Conservation (phyloP, 495 filamentous ascomycete genomes). For the Lepraria neglecta region DNA sequence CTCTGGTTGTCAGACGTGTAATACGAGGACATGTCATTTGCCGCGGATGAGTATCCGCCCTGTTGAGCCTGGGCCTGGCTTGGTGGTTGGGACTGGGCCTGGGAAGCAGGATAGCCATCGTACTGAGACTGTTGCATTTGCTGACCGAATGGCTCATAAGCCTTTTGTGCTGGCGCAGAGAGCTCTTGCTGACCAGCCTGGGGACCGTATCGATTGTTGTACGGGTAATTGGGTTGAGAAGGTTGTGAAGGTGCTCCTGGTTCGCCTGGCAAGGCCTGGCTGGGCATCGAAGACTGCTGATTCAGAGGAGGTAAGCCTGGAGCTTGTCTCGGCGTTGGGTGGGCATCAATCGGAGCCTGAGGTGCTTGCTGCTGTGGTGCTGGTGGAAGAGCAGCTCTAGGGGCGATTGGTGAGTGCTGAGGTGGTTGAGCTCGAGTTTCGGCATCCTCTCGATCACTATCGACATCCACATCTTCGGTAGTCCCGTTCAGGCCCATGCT, state of each 20-base stretch:
- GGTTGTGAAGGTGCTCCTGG: constrained; percentile 42
- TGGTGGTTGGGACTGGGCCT: constrained; percentile 41
- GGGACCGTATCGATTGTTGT: constrained; percentile 56
- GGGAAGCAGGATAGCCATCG: constrained; percentile 46
- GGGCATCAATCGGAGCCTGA: constrained; percentile 47
- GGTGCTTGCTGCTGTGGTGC: constrained; percentile 40
- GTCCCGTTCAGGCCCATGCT: constrained; percentile 85
- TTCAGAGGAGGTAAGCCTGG: constrained; percentile 63
- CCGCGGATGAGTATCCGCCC: constrained; percentile 62
- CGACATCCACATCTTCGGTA: constrained; percentile 68
- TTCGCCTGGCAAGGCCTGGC: constrained; percentile 31
- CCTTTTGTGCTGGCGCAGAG: constrained; percentile 62
- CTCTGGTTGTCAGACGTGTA: constrained; percentile 80
- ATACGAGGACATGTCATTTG: constrained; percentile 77
- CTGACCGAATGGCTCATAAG: constrained; percentile 81
- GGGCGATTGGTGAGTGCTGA: constrained; percentile 88
- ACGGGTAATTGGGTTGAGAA: constrained; percentile 41
- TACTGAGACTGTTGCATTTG: constrained; percentile 65
- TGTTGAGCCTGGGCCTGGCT: constrained; percentile 47
- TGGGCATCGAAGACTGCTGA: constrained; percentile 43
- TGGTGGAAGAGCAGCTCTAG: constrained; percentile 84
- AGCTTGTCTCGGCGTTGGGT: constrained; percentile 59
- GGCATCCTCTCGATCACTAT: constrained; percentile 88
- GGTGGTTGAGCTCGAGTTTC: constrained; percentile 93
- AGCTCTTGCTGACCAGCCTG: constrained; percentile 50